Evolutionary conservation across 352 stramenopile genomes (phyloP), one percentile per base, ranked within the genome.

Genomic region (Thraustochytrium striatum): DNA sequence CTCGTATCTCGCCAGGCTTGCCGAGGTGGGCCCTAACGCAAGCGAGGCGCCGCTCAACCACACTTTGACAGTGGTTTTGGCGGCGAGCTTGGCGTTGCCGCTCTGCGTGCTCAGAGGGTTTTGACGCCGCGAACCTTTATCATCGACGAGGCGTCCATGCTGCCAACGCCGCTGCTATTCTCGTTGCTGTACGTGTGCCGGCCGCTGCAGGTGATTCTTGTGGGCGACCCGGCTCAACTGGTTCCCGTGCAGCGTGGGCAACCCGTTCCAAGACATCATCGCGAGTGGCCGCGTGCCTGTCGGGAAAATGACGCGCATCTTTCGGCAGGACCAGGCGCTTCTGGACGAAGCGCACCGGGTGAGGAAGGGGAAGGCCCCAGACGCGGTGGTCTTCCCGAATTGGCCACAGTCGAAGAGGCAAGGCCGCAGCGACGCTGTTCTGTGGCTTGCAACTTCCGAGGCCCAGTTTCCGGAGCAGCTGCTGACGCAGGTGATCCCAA

Each of bases 101-200:
- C n/a, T n/a, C n/a, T n/a, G n/a, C n/a, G n/a, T n/a, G n/a, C n/a
- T n/a, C n/a, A n/a, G n/a, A 55, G 30, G n/a, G n/a, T 32, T 30
- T 5, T 70, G 1, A 1, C 16, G 59, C 53, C 11, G 13, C 13
- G 53, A 11, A 70, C 59, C 1, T 7, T 70, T n/a, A 70, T 70
- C 25, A 38, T 70, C 21, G 59, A 70, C 41, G 59, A 70, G 59
- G 59, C 59, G 25, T 70, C 59, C n/a, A 70, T 70, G 59, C 33
- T 70, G 30, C 25, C 33, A n/a, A 16, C 53, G 21, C n/a, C 3
- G 2, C 13, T 70, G 7, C 5, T 21, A 11, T n/a, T n/a, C n/a
- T n/a, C n/a, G n/a, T n/a, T n/a, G n/a, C n/a, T n/a, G n/a, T n/a
- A n/a, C n/a, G n/a, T n/a, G n/a, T n/a, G n/a, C n/a, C n/a, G n/a